phyloP scores from a whole-genome alignment of 208 protist species.

The Wallacemonas sp. region DNA sequence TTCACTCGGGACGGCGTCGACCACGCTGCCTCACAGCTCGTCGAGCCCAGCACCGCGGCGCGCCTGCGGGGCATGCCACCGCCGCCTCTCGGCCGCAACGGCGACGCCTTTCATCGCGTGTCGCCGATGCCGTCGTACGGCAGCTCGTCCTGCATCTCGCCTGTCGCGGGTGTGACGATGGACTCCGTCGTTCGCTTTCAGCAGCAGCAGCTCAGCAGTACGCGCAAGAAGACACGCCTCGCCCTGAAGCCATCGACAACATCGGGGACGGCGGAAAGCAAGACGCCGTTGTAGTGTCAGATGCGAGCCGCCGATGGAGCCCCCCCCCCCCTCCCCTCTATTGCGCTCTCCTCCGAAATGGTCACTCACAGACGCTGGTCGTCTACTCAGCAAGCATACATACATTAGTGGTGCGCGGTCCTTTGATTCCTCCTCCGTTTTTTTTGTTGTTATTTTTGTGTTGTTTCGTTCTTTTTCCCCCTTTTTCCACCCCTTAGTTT shows the following conservation, averaged over 20 bases:
- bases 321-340: no score
- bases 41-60: background rate
- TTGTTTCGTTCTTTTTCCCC: no score
- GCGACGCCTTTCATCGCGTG: background rate
- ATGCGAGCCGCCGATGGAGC: no score
- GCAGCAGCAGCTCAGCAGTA: conserved; percentile 16
- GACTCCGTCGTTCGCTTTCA: conserved; percentile 24
- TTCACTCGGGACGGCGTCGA: background rate
- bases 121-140: conserved; percentile 3
- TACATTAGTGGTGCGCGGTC: no score
- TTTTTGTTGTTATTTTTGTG: no score
- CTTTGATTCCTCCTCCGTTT: no score
- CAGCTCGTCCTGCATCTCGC: background rate
- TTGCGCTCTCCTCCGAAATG: no score
- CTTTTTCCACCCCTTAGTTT: no score
- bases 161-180: conserved; percentile 16
- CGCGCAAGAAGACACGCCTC: conserved; percentile 37
- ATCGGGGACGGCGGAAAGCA: no score
- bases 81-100: background rate
- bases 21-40: no score
- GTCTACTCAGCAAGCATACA: no score
- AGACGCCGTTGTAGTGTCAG: background rate
- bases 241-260: conserved; percentile 16
- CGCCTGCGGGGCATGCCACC: background rate
- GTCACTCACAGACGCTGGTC: no score